Base-by-base conservation (phyloP, 2,329 filamentous ascomycete species). In the Aspergillus sp. region DNA sequence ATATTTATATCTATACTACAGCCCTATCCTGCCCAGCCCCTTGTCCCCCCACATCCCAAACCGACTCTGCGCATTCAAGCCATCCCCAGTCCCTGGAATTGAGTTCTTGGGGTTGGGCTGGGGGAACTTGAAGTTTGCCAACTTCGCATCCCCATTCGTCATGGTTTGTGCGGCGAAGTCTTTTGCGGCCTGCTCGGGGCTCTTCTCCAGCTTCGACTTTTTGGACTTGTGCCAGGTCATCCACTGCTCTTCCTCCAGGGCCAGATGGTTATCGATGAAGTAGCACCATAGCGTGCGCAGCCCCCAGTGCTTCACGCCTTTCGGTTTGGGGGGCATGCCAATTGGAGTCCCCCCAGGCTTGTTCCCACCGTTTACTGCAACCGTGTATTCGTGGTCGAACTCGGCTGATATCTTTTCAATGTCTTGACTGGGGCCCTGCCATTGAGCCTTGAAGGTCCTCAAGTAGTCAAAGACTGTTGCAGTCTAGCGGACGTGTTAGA, bases 1-100 rank as follows among this genome's bases (percentile, higher is more conserved):
- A 17, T 17, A 17, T 17, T 17, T 2, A 17, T 8, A 8, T 27
- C 4, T 3, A 4, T 15, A 17, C 27, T 58, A 60, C 45, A 60
- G 39, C 19, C 57, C 57, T 27, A 60, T 23, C 49, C 47, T 43
- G 31, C 57, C 37, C 43, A 60, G 45, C 35, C 47, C 35, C 19
- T 60, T 60, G 33, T 49, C 50, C 14, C 57, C 57, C 57, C 49
- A 60, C 57, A 60, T 60, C 3, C 53, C 57, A 51, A 56, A 59
- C 12, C 45, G 39, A 45, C 57, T 59, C 47, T 56, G 19, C 24
- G 40, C 21, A 52, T 53, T 59, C 15, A 53, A 47, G 48, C 52
- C 49, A 23, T 24, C 24, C 47, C 48, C 6, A 35, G 19, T 9
- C 31, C 53, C 57, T 31, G 57, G 53, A 24, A 59, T 53, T 6